Base-by-base conservation (phyloP, 371 early-diverging fungal species). In the Mucor lusitanicus region DNA sequence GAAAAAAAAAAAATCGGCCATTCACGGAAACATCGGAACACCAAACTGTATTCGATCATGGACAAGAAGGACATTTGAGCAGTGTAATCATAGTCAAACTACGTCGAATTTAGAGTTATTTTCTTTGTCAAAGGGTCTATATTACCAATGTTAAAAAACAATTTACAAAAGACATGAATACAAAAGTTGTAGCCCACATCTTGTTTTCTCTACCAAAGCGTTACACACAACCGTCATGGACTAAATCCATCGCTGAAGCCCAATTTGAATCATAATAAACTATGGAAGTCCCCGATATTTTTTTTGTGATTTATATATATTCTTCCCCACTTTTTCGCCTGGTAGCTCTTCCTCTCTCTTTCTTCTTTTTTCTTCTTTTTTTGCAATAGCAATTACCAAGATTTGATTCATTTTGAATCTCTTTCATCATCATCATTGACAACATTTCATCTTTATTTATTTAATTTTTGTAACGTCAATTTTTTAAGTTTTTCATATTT, bases 1-100 rank as follows among this genome's bases (percentile, higher is more conserved):
- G 23, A 21, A 48, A 21, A 48, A 48, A 48, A 48, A 48, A 48
- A 48, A 21, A 40, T 70, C 70, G 70, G 70, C 70, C 66, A 65
- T 70, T 70, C 70, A 70, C 70, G 70, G 70, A 65, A 70, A 70
- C 57, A 57, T 70, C 70, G 70, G 70, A 48, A 65, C 57, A 70
- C 66, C 63, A 70, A 68, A 68, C 50, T 63, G 32, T 40, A 63
- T 59, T 35, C 46, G 32, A 17, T 63, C 46, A 58, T 32, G 32
- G 42, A 32, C 12, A 53, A 25, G 17, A 28, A 15, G 23, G 32
- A 33, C 19, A 48, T 33, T 61, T 61, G 33, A 44, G 33, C 61
- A 28, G 13, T 30, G 48, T 37, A 50, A 35, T 33, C 15, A 32
- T 35, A 17, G 11, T 4, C 37, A 62, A 70, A 32, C 23, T 50